These are phyloP conservation scores for Sistotremastrum suecicum DNA, from an alignment of 768 basidiomycete genomes.

Conservation along the genomic window DNA sequence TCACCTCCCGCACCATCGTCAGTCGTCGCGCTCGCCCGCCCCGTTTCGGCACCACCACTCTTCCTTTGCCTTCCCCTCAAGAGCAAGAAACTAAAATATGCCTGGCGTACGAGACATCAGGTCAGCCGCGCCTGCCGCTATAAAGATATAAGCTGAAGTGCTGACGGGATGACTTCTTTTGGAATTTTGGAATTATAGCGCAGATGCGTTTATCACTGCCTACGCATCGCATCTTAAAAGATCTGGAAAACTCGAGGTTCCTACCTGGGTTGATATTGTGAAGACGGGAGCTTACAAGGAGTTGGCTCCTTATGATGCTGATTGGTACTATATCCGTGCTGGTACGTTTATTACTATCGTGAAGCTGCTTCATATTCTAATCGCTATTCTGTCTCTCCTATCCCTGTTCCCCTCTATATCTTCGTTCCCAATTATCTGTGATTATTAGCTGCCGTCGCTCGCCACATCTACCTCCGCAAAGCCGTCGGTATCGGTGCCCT, in stretches of 20 bases:
- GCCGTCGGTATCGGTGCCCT: slow-evolving; percentile 89
- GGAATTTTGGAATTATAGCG: slow-evolving; percentile 31
- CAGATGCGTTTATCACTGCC: slow-evolving; percentile 86
- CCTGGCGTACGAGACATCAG: slow-evolving; percentile 33
- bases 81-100: slow-evolving; percentile 17
- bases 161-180: background rate
- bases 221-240: slow-evolving; percentile 96
- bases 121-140: slow-evolving; percentile 15
- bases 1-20: no score
- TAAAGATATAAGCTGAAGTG: background rate
- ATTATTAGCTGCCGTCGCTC: slow-evolving; percentile 74
- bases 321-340: slow-evolving; percentile 99
- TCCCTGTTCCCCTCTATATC: background rate
- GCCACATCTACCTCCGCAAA: slow-evolving; percentile 99
- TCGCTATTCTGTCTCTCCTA: background rate
- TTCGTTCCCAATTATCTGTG: background rate
- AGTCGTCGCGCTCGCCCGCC: no score
- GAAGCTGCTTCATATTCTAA: background rate
- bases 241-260: slow-evolving; percentile 98
- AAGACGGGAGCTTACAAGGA: slow-evolving; percentile 98
- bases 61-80: no score
- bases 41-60: no score
- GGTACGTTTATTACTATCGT: slow-evolving; percentile 40
- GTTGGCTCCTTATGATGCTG: slow-evolving; percentile 96
- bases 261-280: slow-evolving; percentile 95